These are phyloP conservation scores for Sedum album DNA, from an alignment of 164 flowering plant genomes.

Conservation along the genomic window DNA sequence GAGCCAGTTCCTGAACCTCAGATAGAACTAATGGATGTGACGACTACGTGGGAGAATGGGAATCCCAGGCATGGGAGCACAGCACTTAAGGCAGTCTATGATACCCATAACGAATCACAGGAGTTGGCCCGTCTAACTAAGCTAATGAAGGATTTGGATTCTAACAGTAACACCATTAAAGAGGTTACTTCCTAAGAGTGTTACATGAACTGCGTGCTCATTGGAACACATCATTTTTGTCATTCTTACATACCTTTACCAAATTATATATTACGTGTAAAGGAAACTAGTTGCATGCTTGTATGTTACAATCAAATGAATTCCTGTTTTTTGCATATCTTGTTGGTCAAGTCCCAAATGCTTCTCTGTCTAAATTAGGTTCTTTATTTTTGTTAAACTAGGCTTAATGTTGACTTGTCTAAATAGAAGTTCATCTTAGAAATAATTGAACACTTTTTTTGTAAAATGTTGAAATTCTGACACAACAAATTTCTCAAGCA, in stretches of 20 bases:
- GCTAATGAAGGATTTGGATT: constrained; percentile 28
- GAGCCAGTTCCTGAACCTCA: constrained; percentile 15
- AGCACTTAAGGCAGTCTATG: constrained; percentile 7
- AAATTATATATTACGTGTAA: background rate
- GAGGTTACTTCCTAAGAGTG: background rate
- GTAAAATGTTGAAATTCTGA: no score
- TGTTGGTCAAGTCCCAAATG: background rate
- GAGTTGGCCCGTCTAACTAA: constrained; percentile 26
- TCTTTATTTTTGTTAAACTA: no score
- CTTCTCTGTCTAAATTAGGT: no score
- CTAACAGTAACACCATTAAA: constrained; percentile 11
- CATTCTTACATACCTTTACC: background rate
- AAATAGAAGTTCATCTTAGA: no score
- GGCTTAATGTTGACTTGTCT: no score
- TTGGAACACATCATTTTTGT: background rate
- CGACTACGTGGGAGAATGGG: constrained; percentile 12
- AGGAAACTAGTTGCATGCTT: background rate
- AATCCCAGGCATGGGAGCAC: constrained; percentile 6
- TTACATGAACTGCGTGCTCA: background rate
- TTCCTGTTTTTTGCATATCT: background rate
- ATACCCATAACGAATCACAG: constrained; percentile 14
- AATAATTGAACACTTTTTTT: no score
- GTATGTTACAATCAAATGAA: background rate
- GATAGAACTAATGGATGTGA: constrained; percentile 10
- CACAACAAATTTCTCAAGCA: no score